phyloP scores from a whole-genome alignment of 176 grass and related monocot genomes.

The Hordeum vulgare region DNA sequence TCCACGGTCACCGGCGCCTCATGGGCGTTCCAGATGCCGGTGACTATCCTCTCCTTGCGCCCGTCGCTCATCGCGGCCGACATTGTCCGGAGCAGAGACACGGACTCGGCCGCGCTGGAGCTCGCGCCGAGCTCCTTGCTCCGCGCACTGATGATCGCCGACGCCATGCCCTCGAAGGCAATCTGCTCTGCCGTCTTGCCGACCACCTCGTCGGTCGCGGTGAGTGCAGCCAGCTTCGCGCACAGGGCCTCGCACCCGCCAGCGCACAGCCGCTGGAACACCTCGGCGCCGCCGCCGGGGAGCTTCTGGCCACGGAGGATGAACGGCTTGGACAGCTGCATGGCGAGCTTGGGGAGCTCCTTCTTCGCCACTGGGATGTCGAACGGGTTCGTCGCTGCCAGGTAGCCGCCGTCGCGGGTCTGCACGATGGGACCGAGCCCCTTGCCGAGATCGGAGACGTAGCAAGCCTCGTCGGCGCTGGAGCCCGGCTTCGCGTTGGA shows the following conservation, averaged over 20 bases:
- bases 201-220: slow-evolving; percentile 62
- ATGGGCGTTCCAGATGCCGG: slow-evolving; percentile 64
- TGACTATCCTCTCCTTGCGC: slow-evolving; percentile 55
- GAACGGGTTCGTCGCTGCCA: slow-evolving; percentile 77
- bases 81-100: slow-evolving; percentile 57
- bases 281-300: slow-evolving; percentile 44
- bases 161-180: slow-evolving; percentile 87
- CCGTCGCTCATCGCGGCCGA: slow-evolving; percentile 40
- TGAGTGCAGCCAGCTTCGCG: slow-evolving; percentile 32
- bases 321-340: slow-evolving; percentile 84
- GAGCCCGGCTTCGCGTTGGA: background rate
- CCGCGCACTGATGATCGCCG: slow-evolving; percentile 63
- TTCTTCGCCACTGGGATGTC: slow-evolving; percentile 52
- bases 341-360: slow-evolving; percentile 74
- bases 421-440: slow-evolving; percentile 71
- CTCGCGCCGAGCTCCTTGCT: slow-evolving; percentile 58
- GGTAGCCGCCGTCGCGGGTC: slow-evolving; percentile 78
- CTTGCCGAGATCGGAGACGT: slow-evolving; percentile 80
- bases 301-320: slow-evolving; percentile 52
- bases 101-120: slow-evolving; percentile 55
- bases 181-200: slow-evolving; percentile 92
- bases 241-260: slow-evolving; percentile 37
- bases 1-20: slow-evolving; percentile 49
- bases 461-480: slow-evolving; percentile 25
- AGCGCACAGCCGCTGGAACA: slow-evolving; percentile 60